phyloP scores from a whole-genome alignment of 2,329 filamentous ascomycete species.

The Trichoderma atroviride region DNA sequence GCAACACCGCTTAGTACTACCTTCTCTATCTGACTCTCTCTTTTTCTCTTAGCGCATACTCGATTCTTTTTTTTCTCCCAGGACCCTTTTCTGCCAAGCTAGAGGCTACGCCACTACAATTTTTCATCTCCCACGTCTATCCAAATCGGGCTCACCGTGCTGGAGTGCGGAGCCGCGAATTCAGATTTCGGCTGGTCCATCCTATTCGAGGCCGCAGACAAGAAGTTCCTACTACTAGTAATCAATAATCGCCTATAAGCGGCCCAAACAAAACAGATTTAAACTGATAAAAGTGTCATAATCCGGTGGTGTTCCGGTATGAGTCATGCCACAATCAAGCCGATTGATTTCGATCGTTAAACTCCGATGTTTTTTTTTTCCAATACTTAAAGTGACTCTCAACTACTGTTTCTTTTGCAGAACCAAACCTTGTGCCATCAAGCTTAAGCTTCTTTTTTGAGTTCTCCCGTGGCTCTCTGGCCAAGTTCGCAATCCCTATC shows the following conservation, averaged over 20 bases:
- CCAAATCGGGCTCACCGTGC: constrained; percentile 20
- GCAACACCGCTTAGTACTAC: neutral
- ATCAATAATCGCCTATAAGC: neutral
- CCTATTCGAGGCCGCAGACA: constrained; percentile 4
- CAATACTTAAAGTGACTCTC: neutral
- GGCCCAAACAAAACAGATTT: neutral
- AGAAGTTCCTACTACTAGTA: neutral
- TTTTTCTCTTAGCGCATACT: neutral
- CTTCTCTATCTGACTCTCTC: neutral
- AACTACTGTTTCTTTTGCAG: neutral
- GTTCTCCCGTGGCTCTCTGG: neutral
- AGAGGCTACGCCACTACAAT: neutral
- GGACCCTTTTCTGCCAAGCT: neutral
- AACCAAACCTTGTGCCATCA: neutral
- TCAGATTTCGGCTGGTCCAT: constrained; percentile 2
- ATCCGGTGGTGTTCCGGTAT: constrained; percentile 10
- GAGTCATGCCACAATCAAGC: constrained; percentile 5
- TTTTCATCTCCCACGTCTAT: neutral
- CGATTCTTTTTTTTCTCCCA: neutral
- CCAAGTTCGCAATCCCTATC: neutral
- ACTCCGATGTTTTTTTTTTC: neutral
- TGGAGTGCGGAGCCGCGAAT: neutral
- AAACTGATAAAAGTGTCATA: constrained; percentile 5
- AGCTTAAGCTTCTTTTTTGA: neutral
- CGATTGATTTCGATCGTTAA: neutral